Evolutionary conservation across 1,284 basidiomycete genomes (phyloP).

Genomic region (Meira miltonrushii): DNA sequence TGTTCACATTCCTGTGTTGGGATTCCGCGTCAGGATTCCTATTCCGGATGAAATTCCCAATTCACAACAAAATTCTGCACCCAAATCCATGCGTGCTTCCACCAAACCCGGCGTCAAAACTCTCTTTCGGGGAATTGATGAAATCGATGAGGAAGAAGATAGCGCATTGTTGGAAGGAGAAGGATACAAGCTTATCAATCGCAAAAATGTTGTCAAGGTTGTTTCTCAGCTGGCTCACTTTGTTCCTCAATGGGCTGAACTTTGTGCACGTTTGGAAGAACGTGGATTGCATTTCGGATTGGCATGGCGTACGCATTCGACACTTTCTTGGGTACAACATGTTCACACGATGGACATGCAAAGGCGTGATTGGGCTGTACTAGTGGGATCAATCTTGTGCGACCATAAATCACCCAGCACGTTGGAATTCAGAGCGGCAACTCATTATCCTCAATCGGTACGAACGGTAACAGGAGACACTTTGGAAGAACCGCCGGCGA

Average conservation of each 20-base stretch:
- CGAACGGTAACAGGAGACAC: slow-evolving; percentile 59
- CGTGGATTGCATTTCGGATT: slow-evolving; percentile 65
- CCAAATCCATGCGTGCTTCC: slow-evolving; percentile 8
- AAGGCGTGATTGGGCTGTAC: slow-evolving; percentile 65
- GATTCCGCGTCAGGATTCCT: slow-evolving; percentile 64
- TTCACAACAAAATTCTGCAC: slow-evolving; percentile 17
- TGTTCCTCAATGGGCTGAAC: slow-evolving; percentile 62
- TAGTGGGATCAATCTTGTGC: slow-evolving; percentile 65
- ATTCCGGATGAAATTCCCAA: slow-evolving; percentile 58
- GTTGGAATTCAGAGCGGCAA: slow-evolving; percentile 67
- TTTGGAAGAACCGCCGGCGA: slow-evolving; percentile 65
- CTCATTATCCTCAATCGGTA: slow-evolving; percentile 63
- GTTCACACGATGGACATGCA: slow-evolving; percentile 63
- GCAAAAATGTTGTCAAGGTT: slow-evolving; percentile 61
- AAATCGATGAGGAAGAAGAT: slow-evolving; percentile 9
- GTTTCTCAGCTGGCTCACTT: slow-evolving; percentile 57
- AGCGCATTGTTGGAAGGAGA: slow-evolving; percentile 19
- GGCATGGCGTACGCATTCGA: slow-evolving; percentile 68
- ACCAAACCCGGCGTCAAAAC: background rate
- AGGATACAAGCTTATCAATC: slow-evolving; percentile 59
- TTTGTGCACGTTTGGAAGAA: slow-evolving; percentile 60
- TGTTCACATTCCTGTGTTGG: slow-evolving; percentile 57
- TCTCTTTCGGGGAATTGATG: background rate
- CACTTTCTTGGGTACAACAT: slow-evolving; percentile 75
- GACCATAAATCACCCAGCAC: slow-evolving; percentile 53